These are phyloP conservation scores for Epichloe hybrida DNA, from an alignment of 2,329 filamentous ascomycete genomes.

Conservation along the genomic window DNA sequence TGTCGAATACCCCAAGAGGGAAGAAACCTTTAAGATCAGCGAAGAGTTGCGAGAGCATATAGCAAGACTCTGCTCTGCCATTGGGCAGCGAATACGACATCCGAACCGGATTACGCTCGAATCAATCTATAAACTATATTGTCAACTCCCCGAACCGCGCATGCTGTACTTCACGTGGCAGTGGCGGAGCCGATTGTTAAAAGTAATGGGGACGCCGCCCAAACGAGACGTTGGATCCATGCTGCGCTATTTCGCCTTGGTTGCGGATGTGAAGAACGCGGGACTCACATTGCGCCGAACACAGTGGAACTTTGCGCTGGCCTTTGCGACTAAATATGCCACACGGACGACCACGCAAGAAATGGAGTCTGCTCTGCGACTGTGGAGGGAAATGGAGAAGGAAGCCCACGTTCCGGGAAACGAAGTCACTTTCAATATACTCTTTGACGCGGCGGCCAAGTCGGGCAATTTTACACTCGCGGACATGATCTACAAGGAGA, in stretches of 20 bases:
- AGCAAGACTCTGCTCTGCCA: slow-evolving; percentile 25
- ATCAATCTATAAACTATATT: slow-evolving; percentile 35
- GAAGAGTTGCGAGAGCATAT: slow-evolving; percentile 23
- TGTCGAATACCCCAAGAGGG: slow-evolving; percentile 28
- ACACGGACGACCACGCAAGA: slow-evolving; percentile 47
- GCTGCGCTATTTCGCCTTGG: slow-evolving; percentile 68
- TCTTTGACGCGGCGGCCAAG: slow-evolving; percentile 81
- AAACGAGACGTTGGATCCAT: slow-evolving; percentile 47
- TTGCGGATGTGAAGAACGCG: slow-evolving; percentile 71
- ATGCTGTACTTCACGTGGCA: slow-evolving; percentile 35
- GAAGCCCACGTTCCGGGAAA: slow-evolving; percentile 50
- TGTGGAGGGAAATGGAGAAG: slow-evolving; percentile 87
- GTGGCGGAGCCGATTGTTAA: slow-evolving; percentile 51
- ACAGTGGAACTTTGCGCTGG: slow-evolving; percentile 78
- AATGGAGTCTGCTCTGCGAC: slow-evolving; percentile 46
- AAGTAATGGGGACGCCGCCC: slow-evolving; percentile 51
- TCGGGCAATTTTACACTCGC: slow-evolving; percentile 72
- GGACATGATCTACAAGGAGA: slow-evolving; percentile 73
- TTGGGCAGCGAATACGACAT: slow-evolving; percentile 28
- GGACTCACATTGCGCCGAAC: slow-evolving; percentile 50
- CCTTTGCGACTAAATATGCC: slow-evolving; percentile 61
- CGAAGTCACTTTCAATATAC: slow-evolving; percentile 79
- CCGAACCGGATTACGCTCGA: slow-evolving; percentile 28
- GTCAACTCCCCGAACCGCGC: slow-evolving; percentile 35
- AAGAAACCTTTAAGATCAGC: slow-evolving; percentile 24